Base-by-base conservation (phyloP, 108 stramenopile genomes). In the Cyclotella cryptica region DNA sequence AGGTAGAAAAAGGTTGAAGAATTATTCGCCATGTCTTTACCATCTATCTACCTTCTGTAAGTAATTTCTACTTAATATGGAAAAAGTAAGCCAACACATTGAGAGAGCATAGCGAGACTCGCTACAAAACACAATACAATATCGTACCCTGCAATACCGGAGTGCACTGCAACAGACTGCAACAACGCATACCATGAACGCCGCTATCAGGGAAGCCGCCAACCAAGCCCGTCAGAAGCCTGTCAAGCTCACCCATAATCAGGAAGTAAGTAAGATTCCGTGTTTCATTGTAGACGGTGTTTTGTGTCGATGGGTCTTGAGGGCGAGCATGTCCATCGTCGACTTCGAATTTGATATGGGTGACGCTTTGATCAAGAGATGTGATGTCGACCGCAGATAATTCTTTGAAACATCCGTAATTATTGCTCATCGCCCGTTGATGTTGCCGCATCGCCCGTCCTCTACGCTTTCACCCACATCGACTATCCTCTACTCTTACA, bases 191-290 rank as follows among this genome's bases (percentile, higher is more conserved):
- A 61, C 60, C 60, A 84, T 95, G 84, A 95, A 95, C 74, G 83
- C 87, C 46, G 89, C 75, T 60, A 87, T 95, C 71, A 69, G 82
- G 67, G 76, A 81, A 66, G 92, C 92, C 49, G 89, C 89, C 43
- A 75, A 89, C 57, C 90, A 93, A 70, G 80, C 87, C 17, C 83
- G 88, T 40, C 89, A 91, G 80, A 90, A 88, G 82, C 81, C 88
- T 19, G 88, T 88, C 3, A 65, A 80, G 40, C 83, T 95, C 67
- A 87, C 89, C 15, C 86, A 85, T 52, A 92, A 95, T 54, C 92
- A 92, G 75, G 84, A 92, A 90, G 94, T 93, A 78, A 22, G 87
- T 53, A 14, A 14, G 15, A 17, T 52, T 3, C 13, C 28, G 14
- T 41, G 18, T 27, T 44, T 10, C 30, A n/a, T 68, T 18, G 42